phyloP scores from a whole-genome alignment of 192 early-diverging fungal genomes.

The Backusella macrospora region DNA sequence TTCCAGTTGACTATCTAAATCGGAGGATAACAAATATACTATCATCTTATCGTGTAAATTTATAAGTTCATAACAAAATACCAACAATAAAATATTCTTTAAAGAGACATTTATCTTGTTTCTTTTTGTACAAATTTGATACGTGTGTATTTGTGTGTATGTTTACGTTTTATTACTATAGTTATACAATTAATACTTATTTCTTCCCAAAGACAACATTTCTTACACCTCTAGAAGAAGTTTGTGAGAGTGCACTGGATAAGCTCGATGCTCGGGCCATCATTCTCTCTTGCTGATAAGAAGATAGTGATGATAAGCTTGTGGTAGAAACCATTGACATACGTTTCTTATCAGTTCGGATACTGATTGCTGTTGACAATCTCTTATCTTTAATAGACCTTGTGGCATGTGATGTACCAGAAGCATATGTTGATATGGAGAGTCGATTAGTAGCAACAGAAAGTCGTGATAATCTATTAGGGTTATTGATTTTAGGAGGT shows the following conservation, averaged over 20 bases:
- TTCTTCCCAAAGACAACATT: not conserved
- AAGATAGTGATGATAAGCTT: constrained; percentile 35
- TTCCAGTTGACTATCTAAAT: constrained; percentile 4
- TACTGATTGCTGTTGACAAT: constrained; percentile 13
- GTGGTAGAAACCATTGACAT: constrained; percentile 32
- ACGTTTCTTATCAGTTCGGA: constrained; percentile 24
- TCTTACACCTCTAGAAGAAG: not conserved
- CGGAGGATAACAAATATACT: not conserved
- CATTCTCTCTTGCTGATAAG: constrained; percentile 39
- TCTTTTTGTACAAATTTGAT: constrained; percentile 4
- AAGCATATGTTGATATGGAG: constrained; percentile 2
- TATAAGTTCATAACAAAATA: not conserved
- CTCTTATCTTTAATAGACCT: not conserved
- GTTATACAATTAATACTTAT: constrained; percentile 10
- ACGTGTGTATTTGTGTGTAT: not conserved
- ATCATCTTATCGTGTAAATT: not conserved
- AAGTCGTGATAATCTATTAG: constrained; percentile 3
- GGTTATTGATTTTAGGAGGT: constrained; percentile 7
- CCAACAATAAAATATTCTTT: not conserved
- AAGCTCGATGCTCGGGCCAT: constrained; percentile 33
- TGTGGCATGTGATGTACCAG: not conserved
- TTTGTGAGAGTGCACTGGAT: constrained; percentile 20
- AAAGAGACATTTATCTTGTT: not conserved
- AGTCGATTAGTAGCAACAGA: constrained; percentile 14
- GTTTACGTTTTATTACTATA: not conserved